Evolutionary conservation across 306 rosid species (phyloP).

Genomic region (Quercus ilex): DNA sequence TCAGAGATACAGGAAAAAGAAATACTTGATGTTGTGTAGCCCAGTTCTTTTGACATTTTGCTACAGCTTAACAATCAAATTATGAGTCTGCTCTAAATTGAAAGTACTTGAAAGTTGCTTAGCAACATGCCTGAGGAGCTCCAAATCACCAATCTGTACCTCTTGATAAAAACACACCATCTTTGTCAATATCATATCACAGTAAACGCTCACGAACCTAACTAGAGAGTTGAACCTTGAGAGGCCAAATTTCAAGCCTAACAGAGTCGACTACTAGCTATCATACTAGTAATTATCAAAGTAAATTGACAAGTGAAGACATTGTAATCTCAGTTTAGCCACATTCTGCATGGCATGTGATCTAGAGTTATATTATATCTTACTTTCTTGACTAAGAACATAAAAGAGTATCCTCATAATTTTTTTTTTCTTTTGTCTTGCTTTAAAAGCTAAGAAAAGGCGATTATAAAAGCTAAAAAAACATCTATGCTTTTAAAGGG

Average conservation of each 20-base stretch:
- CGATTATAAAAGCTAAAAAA: neutral
- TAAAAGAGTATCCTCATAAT: neutral
- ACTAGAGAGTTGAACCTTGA: neutral
- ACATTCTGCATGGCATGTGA: neutral
- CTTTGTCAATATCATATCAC: neutral
- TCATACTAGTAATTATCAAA: neutral
- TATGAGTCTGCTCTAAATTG: too few relatives aligned
- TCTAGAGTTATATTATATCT: neutral
- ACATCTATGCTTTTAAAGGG: too few relatives aligned
- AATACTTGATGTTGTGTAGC: constrained; percentile 84
- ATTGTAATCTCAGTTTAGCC: neutral
- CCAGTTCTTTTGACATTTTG: constrained; percentile 94
- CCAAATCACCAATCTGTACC: constrained; percentile 92
- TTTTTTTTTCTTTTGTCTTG: neutral
- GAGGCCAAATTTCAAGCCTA: neutral
- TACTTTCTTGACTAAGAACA: neutral
- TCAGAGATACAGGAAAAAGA: constrained; percentile 93
- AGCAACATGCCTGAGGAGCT: constrained; percentile 49
- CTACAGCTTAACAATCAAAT: constrained; percentile 32
- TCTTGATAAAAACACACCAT: constrained; percentile 53
- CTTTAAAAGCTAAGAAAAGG: neutral
- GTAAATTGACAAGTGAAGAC: neutral
- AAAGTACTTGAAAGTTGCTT: too few relatives aligned
- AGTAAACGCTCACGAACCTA: neutral
- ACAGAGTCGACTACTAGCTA: neutral